Evolutionary conservation across 768 basidiomycete species (phyloP).

Genomic region (Lyophyllum decastes): DNA sequence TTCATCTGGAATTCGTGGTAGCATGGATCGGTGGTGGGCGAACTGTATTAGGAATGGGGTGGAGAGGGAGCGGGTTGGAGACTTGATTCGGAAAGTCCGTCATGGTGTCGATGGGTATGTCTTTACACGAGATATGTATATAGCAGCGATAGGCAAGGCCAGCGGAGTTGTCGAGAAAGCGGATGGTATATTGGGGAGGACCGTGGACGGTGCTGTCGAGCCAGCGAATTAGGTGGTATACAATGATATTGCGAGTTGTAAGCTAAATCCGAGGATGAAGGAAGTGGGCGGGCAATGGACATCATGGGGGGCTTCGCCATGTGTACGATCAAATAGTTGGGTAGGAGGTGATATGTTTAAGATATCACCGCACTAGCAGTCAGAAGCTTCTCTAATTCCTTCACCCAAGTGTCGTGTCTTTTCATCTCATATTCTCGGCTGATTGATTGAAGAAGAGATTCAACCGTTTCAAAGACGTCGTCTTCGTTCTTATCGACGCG

Average conservation of each 20-base stretch:
- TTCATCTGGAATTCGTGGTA: conserved; percentile 45
- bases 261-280: background rate
- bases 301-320: background rate
- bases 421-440: conserved; percentile 56
- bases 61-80: conserved; percentile 57
- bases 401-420: conserved; percentile 46
- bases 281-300: background rate
- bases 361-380: conserved; percentile 4
- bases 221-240: background rate
- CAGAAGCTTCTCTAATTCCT: conserved; percentile 46
- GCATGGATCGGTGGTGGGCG: conserved; percentile 82
- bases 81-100: conserved; percentile 53
- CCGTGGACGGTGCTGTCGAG: conserved; percentile 8
- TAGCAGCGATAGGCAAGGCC: conserved; percentile 44
- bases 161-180: conserved; percentile 31
- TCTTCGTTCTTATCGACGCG: conserved; percentile 2
- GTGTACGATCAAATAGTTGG: background rate
- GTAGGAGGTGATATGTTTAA: background rate
- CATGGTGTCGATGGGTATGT: conserved; percentile 35
- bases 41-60: conserved; percentile 67
- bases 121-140: conserved; percentile 63
- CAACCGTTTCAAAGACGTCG: conserved; percentile 56
- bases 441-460: conserved; percentile 52
- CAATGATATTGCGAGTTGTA: background rate
- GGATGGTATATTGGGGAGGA: conserved; percentile 12